Evolutionary conservation across 768 basidiomycete species (phyloP), one percentile per base, ranked within the genome.

Genomic region (Termitomyces sp.): DNA sequence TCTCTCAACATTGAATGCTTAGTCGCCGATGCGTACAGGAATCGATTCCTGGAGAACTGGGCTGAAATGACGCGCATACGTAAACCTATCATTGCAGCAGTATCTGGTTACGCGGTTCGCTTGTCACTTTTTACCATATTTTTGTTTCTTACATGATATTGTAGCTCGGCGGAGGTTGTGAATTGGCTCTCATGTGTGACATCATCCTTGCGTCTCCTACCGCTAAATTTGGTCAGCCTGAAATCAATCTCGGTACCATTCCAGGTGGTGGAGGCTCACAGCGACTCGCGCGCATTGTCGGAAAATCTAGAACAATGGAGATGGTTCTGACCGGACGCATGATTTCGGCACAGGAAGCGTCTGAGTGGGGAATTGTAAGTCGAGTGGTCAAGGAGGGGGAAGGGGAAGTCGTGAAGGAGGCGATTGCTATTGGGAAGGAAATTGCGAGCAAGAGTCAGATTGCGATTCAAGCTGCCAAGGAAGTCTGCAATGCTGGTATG

Each of bases 81-180:
- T 64, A 99, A 98, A 70, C 96, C 96, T 14, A 86, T 98, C 68
- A 91, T 99, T 55, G 96, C 94, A 44, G 96, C 96, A 12, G 94
- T 99, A 55, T 93, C 88, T 70, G 96, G 96, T 16, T 98, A 87
- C 66, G 94, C 95, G 32, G 89, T 91, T 71, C 49, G 91, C 78
- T 40, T 23, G 34, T 43, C n/a, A 12, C 43, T 46, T 32, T 27
- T 58, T 51, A 34, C 37, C 10, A 16, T 35, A 5, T 50, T 32
- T 45, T 27, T 35, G 35, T 12, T 54, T 56, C 52, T 52, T 27
- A 49, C 27, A 21, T 35, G 25, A 32, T 44, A 14, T 56, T 46
- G 16, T 61, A 98, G 95, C 89, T 98, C 59, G 96, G 96, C 10
- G 96, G 96, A 39, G 96, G 96, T 37, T 96, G 95, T 66, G 96